These are phyloP conservation scores for Ophiostoma himal-ulmi DNA, from an alignment of 2,329 filamentous ascomycete genomes.

Conservation along the genomic window DNA sequence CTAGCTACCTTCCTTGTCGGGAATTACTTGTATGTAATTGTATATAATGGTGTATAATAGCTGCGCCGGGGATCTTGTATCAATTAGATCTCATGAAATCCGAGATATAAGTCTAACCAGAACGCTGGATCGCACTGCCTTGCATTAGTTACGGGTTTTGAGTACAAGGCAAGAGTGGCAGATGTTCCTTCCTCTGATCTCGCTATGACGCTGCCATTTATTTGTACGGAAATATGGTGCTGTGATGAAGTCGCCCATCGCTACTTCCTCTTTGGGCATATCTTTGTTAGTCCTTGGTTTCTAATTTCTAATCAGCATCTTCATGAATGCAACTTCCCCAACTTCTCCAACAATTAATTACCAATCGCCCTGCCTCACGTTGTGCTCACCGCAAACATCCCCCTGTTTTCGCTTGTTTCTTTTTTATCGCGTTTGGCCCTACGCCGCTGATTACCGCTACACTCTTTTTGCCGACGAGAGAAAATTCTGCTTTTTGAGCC, in stretches of 20 bases:
- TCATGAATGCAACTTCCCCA: background rate
- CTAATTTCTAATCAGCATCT: background rate
- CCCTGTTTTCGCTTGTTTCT: too few species aligned
- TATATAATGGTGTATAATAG: conserved; percentile 7
- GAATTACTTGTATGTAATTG: conserved; percentile 12
- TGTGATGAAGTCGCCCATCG: background rate
- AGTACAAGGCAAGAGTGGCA: background rate
- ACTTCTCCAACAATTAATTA: background rate
- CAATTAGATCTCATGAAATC: background rate
- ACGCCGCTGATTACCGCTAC: background rate
- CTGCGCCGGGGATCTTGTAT: background rate
- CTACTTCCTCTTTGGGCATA: background rate
- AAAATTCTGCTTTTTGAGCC: background rate
- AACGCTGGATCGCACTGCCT: background rate
- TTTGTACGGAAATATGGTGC: background rate
- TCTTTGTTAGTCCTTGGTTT: background rate
- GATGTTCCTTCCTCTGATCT: background rate
- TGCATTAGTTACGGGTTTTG: background rate
- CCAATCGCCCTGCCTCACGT: background rate
- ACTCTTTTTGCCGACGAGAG: background rate
- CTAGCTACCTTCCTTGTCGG: conserved; percentile 16
- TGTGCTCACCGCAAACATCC: background rate
- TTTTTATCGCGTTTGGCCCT: background rate
- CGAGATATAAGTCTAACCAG: background rate
- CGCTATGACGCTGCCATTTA: too few species aligned